phyloP scores from a whole-genome alignment of 257 asterid genomes.

The Plantago elongata region DNA sequence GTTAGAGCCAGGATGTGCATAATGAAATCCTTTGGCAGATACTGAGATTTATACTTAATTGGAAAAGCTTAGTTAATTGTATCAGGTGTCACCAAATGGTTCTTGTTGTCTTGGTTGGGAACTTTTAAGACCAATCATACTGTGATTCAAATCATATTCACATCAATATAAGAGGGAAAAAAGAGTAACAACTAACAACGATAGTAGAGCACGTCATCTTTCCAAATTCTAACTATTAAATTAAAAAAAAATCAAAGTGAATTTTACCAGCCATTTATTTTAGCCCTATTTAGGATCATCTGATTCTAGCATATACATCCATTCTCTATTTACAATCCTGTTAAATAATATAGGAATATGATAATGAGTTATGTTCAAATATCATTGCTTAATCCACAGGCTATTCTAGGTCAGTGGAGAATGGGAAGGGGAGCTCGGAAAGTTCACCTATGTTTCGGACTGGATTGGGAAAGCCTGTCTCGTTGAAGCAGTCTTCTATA shows the following conservation, averaged over 20 bases:
- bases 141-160: not conserved
- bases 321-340: not conserved
- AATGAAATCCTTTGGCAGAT: not conserved
- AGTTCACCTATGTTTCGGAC: slow-evolving; percentile 48
- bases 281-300: no score
- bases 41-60: not conserved
- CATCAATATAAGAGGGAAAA: not conserved
- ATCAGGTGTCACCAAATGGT: not conserved
- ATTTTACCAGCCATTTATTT: no score
- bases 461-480: slow-evolving; percentile 61
- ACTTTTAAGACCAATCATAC: not conserved
- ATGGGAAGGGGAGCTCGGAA: slow-evolving; percentile 27
- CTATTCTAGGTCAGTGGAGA: slow-evolving; percentile 50
- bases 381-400: slow-evolving; percentile 26
- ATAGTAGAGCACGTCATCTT: not conserved
- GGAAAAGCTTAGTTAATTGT: not conserved
- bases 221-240: not conserved
- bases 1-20: not conserved
- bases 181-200: not conserved
- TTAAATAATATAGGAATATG: not conserved
- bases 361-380: not conserved
- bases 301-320: no score
- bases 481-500: slow-evolving; percentile 52
- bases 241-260: no score
- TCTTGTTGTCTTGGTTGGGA: no score